These are phyloP conservation scores for Escovopsis sp. DNA, from an alignment of 2,329 filamentous ascomycete genomes.

Conservation along the genomic window DNA sequence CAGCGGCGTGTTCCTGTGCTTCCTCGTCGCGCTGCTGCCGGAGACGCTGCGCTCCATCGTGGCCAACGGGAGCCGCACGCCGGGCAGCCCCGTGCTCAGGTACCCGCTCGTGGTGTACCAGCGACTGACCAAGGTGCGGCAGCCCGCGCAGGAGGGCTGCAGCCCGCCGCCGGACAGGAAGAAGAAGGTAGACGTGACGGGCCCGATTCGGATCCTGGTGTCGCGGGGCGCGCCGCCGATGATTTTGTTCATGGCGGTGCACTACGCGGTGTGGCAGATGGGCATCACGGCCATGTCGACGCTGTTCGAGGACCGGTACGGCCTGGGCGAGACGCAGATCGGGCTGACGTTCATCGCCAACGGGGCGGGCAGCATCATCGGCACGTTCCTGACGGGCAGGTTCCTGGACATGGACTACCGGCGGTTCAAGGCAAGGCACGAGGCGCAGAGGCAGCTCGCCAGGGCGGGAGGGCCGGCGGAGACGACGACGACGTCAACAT, in stretches of 20 bases:
- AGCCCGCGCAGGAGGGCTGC: constrained; percentile 7
- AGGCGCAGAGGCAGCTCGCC: constrained; percentile 10
- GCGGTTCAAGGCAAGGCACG: constrained; percentile 34
- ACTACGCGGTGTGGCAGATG: constrained; percentile 42
- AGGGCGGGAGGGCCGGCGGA: too few species aligned
- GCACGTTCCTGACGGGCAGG: constrained; percentile 33
- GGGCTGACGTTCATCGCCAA: constrained; percentile 39
- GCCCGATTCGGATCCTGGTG: constrained; percentile 24
- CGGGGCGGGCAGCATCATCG: constrained; percentile 32
- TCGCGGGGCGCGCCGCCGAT: constrained; percentile 32
- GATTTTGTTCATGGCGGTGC: constrained; percentile 31
- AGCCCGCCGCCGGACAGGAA: constrained; percentile 7
- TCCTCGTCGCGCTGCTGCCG: constrained; percentile 37
- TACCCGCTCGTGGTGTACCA: constrained; percentile 19
- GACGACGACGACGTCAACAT: too few species aligned
- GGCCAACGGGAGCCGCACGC: constrained; percentile 34
- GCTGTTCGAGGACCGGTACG: constrained; percentile 36
- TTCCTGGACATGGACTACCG: constrained; percentile 54
- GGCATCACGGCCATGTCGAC: constrained; percentile 33
- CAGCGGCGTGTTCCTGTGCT: constrained; percentile 22
- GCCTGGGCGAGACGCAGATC: constrained; percentile 40
- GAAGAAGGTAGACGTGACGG: constrained; percentile 20
- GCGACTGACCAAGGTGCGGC: constrained; percentile 13
- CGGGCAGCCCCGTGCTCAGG: constrained; percentile 21
- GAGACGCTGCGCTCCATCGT: constrained; percentile 35